These are phyloP conservation scores for Euphorbia lathyris DNA, from an alignment of 345 rosid species.

Conservation along the genomic window DNA sequence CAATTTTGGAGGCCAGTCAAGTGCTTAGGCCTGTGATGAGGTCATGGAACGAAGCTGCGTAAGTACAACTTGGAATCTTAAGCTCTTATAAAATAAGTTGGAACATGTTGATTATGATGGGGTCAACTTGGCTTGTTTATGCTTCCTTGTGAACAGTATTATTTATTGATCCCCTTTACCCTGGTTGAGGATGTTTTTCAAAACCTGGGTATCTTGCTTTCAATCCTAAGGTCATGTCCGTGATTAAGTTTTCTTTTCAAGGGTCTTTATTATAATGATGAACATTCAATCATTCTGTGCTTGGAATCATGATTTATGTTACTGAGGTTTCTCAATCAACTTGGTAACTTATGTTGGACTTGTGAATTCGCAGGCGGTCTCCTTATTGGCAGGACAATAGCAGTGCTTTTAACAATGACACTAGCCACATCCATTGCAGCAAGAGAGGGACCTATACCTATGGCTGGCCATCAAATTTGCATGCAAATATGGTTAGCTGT, in stretches of 20 bases:
- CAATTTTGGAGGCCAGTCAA: not conserved
- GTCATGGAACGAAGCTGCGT: not conserved
- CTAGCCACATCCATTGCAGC: slow-evolving; percentile 88
- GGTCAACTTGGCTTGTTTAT: not conserved
- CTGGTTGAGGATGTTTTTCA: not conserved
- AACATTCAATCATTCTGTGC: not conserved
- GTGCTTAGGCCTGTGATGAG: not conserved
- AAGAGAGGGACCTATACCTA: slow-evolving; percentile 72
- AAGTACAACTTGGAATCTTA: not conserved
- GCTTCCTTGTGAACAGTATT: not conserved
- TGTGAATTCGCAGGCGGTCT: slow-evolving; percentile 63
- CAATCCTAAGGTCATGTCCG: not conserved
- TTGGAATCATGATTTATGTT: not conserved
- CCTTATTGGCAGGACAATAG: slow-evolving; percentile 83
- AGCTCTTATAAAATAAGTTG: not conserved
- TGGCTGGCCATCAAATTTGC: slow-evolving; percentile 97
- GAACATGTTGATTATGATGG: not conserved
- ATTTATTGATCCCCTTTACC: not conserved
- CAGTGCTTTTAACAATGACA: slow-evolving; percentile 74
- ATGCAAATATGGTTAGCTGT: slow-evolving; percentile 86
- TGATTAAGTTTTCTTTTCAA: not conserved
- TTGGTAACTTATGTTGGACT: slow-evolving; percentile 5
- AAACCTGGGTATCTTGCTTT: not conserved
- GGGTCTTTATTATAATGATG: not conserved
- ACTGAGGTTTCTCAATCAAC: not conserved